Evolutionary conservation across 371 early-diverging fungal genomes (phyloP).

Genomic region (Basidiobolus meristosporus): DNA sequence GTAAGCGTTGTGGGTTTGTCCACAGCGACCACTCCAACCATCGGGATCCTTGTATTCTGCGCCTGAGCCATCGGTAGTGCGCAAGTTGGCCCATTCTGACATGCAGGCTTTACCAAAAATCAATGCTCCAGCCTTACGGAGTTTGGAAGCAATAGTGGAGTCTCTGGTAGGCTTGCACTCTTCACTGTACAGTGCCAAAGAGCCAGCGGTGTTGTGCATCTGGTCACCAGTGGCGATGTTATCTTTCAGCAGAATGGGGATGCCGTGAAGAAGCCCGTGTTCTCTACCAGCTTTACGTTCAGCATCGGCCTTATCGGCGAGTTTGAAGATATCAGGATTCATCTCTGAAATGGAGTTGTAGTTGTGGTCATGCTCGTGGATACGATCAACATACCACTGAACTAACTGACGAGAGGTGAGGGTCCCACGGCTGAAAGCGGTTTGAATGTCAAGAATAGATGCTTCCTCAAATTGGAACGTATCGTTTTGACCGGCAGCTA

Average conservation of each 20-base stretch:
- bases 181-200: slow-evolving; percentile 1
- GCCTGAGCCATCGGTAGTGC: too few species aligned
- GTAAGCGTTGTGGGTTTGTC: slow-evolving; percentile 6
- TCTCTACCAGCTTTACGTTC: too few species aligned
- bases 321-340: slow-evolving; percentile 3
- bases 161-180: slow-evolving; percentile 1
- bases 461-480: too few species aligned
- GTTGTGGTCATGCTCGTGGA: slow-evolving; percentile 1
- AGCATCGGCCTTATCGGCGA: slow-evolving; percentile 2
- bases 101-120: slow-evolving; percentile 11
- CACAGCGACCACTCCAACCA: slow-evolving; percentile 7
- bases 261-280: slow-evolving; percentile 6
- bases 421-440: too few species aligned
- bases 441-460: too few species aligned
- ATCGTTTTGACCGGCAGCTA: too few species aligned
- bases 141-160: slow-evolving; percentile 2
- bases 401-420: slow-evolving; percentile 4
- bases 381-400: slow-evolving; percentile 5
- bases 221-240: slow-evolving; percentile 11
- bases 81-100: slow-evolving; percentile 9
- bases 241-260: slow-evolving; percentile 9
- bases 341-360: slow-evolving; percentile 2
- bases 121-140: slow-evolving; percentile 11
- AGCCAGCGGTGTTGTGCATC: slow-evolving; percentile 12
- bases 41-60: too few species aligned